Base-by-base conservation (phyloP, 139 green algal species). In the Astrephomene gubernaculifera region DNA sequence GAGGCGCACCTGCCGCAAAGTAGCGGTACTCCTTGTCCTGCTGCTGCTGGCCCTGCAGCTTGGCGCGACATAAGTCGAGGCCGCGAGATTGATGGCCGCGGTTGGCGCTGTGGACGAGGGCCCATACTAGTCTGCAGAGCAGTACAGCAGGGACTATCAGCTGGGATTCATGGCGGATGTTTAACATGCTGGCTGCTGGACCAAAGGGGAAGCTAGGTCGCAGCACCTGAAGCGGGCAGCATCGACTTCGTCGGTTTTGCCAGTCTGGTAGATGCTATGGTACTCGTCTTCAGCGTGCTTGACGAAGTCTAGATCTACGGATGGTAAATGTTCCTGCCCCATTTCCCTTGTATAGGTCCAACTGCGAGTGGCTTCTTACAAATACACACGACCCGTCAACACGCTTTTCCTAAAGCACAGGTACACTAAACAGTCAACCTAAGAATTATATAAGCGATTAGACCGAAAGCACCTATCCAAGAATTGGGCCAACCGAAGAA, bases 11-110 rank as follows among this genome's bases (percentile, higher is more conserved):
- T 41, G 75, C 75, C 24, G 75, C 75, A 41, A 82, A 71, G 27
- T 82, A 87, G n/a, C 78, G 82, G 31, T 61, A 78, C 38, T 87
- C 71, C 39, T 76, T 69, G 12, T 81, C 70, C 39, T 82, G 65
- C 39, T 54, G 24, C 38, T 54, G 73, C 38, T 54, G 73, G 6
- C 53, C 35, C 27, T 57, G 9, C 38, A 81, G 73, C 52, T 69
- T 57, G 22, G 73, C 38, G 4, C 73, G 73, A 43, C 73, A 81
- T 12, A 82, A 38, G 29, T 82, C 75, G 27, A 61, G 27, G 39
- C 75, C 75, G 4, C 75, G 75, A 19, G 38, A 24, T 9, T 82
- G 75, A 31, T 82, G 75, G 29, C 12, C 9, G 5, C 57, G 54
- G 35, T 19, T 31, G 29, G 38, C 44, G 38, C 38, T 61, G 36